Conservation (phyloP, 805 yeast genomes). For the Candida chilensis region DNA sequence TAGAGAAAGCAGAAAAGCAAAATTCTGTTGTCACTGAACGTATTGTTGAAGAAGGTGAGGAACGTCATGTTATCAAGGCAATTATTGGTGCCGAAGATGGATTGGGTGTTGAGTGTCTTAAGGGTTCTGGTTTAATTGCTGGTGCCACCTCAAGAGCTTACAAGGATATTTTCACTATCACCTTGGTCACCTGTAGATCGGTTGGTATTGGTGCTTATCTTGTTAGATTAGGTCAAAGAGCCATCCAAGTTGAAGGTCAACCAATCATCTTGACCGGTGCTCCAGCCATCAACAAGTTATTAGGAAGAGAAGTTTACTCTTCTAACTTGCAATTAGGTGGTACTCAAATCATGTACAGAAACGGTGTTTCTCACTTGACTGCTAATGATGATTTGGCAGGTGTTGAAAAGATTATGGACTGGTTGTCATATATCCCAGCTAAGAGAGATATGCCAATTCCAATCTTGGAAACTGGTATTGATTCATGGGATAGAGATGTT, state of each 20-base stretch:
- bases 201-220: constrained; percentile 99
- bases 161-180: constrained; percentile 93
- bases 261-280: constrained; percentile 99
- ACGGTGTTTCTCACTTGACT: constrained; percentile 97
- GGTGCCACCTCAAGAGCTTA: constrained; percentile 98
- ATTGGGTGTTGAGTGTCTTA: constrained; percentile 95
- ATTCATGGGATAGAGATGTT: constrained; percentile 90
- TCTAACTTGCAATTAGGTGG: constrained; percentile 98
- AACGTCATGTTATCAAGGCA: constrained; percentile 71
- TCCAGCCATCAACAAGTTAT: constrained; percentile 92
- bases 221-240: constrained; percentile 97
- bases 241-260: constrained; percentile 97
- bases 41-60: constrained; percentile 78
- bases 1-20: constrained; percentile 52
- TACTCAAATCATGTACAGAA: constrained; percentile 95
- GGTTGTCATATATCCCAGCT: constrained; percentile 95
- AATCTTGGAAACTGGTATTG: constrained; percentile 61
- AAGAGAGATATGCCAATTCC: constrained; percentile 88
- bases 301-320: constrained; percentile 95
- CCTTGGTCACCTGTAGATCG: constrained; percentile 98
- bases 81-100: constrained; percentile 94
- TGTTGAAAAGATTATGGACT: constrained; percentile 86
- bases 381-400: constrained; percentile 97
- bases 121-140: constrained; percentile 97
- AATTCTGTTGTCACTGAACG: constrained; percentile 66